Conservation (phyloP, 352 stramenopile genomes). For the Phytophthora capsici region DNA sequence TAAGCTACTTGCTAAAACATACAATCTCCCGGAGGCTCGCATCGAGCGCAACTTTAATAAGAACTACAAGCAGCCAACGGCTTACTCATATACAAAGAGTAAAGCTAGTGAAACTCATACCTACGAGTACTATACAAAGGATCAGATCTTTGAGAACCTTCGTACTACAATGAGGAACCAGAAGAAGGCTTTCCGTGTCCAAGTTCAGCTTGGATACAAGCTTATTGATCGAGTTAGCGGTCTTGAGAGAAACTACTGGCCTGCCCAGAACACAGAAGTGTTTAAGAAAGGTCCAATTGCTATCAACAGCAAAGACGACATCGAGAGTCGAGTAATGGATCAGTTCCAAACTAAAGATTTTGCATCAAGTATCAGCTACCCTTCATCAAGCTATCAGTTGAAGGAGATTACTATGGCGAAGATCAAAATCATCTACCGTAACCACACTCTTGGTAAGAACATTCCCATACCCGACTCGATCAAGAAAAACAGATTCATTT, state of each 20-base stretch:
- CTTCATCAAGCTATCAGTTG: background rate
- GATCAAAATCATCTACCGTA: background rate
- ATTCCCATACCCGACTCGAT: constrained; percentile 4
- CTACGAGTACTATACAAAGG: background rate
- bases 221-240: constrained; percentile 5
- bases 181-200: constrained; percentile 6
- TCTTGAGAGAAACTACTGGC: background rate
- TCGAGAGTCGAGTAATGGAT: background rate
- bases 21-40: background rate
- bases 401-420: background rate
- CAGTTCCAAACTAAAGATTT: background rate
- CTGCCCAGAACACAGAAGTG: constrained; percentile 7
- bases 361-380: background rate
- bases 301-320: constrained; percentile 12
- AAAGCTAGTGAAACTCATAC: background rate
- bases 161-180: constrained; percentile 6
- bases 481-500: constrained; percentile 1
- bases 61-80: background rate
- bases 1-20: background rate
- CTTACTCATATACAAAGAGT: constrained; percentile 1
- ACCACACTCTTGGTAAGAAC: constrained; percentile 1
- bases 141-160: constrained; percentile 14
- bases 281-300: constrained; percentile 10
- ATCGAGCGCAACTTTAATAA: background rate
- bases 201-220: constrained; percentile 17